Percentiles rank a stretch among this genome's conserved stretches.
These are phyloP conservation scores for Herpetomonas tarakana DNA, from an alignment of 208 protist species.

Conservation along the genomic window DNA sequence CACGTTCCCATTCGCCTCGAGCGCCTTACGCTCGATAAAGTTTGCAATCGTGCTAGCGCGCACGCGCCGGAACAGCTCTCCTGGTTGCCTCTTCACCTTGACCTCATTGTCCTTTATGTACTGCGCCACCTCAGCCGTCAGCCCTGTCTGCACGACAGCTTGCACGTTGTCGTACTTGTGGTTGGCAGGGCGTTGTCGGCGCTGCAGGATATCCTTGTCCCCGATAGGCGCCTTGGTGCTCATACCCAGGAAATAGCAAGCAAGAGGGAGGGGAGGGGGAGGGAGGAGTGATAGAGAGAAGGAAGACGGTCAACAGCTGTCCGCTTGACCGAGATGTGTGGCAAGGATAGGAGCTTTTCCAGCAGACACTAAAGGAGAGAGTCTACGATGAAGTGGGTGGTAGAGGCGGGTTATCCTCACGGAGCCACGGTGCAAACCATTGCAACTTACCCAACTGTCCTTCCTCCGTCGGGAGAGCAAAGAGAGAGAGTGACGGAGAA, in stretches of 20 bases:
- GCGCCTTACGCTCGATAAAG: conserved; percentile 29
- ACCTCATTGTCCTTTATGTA: conserved; percentile 47
- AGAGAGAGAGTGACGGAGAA: too few relatives aligned
- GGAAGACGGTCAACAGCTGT: neutral
- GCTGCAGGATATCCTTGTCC: conserved; percentile 67
- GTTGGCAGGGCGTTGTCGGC: conserved; percentile 23
- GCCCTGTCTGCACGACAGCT: conserved; percentile 81
- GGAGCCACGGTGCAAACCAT: too few relatives aligned
- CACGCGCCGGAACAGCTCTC: conserved; percentile 78
- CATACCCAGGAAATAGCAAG: conserved; percentile 24
- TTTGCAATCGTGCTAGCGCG: conserved; percentile 38
- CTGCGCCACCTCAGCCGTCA: conserved; percentile 62
- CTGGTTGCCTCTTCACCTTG: conserved; percentile 45
- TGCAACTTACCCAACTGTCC: too few relatives aligned
- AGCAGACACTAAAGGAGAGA: too few relatives aligned
- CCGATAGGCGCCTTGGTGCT: conserved; percentile 55
- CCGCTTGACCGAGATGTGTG: too few relatives aligned
- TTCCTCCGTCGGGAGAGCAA: too few relatives aligned
- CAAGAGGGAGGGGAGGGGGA: neutral
- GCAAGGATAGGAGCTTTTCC: too few relatives aligned
- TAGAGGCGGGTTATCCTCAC: too few relatives aligned
- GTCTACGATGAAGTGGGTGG: too few relatives aligned
- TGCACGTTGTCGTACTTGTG: conserved; percentile 65
- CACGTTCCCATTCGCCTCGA: conserved; percentile 3
- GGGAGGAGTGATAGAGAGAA: neutral